Conservation (phyloP, 2,329 filamentous ascomycete species). For the Drechslerella coelobrocha region DNA sequence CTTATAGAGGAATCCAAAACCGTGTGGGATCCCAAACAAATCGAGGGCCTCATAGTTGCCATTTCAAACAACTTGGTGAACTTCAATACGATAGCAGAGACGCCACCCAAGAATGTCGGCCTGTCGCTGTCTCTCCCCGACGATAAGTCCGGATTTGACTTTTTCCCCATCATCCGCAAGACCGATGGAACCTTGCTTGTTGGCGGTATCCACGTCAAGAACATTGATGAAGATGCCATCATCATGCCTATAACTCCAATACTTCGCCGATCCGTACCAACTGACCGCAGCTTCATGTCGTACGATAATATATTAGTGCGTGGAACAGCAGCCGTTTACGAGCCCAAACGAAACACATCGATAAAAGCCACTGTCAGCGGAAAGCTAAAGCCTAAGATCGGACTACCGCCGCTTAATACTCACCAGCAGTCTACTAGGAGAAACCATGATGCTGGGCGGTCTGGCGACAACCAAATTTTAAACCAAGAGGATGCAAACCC, state of each 20-base stretch:
- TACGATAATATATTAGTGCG: background rate
- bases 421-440: background rate
- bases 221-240: slow-evolving; percentile 18
- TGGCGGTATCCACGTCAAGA: slow-evolving; percentile 11
- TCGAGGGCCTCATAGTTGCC: background rate
- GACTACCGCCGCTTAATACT: background rate
- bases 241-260: slow-evolving; percentile 20
- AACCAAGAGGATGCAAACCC: background rate
- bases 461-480: background rate
- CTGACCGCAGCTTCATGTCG: background rate
- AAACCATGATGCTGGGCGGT: no score
- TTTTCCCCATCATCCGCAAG: slow-evolving; percentile 17
- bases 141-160: background rate
- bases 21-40: background rate
- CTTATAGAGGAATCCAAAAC: background rate
- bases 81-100: background rate
- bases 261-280: background rate
- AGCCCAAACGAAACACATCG: background rate
- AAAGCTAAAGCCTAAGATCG: background rate
- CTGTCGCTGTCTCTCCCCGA: background rate
- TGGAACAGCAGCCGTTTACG: background rate
- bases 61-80: slow-evolving; percentile 6
- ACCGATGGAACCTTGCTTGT: slow-evolving; percentile 6
- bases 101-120: background rate
- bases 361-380: background rate